Percentiles rank a stretch among this genome's conserved stretches.
Conservation (phyloP, 352 stramenopile genomes). For the Globisporangium sylvaticum region DNA sequence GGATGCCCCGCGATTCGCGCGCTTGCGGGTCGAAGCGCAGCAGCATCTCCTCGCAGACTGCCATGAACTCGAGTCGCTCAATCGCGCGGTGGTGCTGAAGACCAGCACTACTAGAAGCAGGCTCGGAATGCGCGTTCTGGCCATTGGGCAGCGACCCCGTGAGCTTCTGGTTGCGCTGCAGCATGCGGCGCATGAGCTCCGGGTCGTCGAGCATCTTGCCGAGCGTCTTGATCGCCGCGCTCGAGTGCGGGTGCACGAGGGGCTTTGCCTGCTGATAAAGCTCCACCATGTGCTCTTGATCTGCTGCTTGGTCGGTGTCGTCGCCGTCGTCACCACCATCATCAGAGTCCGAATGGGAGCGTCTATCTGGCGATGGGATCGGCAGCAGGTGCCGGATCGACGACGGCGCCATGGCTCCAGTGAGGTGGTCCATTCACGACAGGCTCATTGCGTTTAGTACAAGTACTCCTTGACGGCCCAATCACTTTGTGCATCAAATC, state of each 20-base stretch:
- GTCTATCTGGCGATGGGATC: neutral
- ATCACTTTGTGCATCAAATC: neutral
- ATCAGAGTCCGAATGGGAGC: neutral
- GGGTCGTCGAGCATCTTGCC: conserved; percentile 41
- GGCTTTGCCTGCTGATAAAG: conserved; percentile 54
- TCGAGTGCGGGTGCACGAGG: conserved; percentile 59
- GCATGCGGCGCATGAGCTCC: conserved; percentile 49
- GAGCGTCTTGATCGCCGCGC: conserved; percentile 49
- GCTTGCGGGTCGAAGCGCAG: conserved; percentile 38
- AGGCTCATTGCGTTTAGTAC: neutral
- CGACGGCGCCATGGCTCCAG: neutral
- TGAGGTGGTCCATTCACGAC: neutral
- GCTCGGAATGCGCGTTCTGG: neutral
- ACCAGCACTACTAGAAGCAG: neutral
- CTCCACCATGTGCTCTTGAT: conserved; percentile 13
- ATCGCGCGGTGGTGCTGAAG: neutral
- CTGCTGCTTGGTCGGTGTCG: neutral
- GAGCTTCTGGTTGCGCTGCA: conserved; percentile 34
- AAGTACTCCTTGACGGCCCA: neutral
- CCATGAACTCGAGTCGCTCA: conserved; percentile 36
- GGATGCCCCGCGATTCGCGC: conserved; percentile 27
- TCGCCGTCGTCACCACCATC: conserved; percentile 6
- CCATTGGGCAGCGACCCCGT: neutral
- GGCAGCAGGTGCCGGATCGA: conserved; percentile 16
- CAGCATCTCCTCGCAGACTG: conserved; percentile 46